These are phyloP conservation scores for Leccinum subspadiceum DNA, from an alignment of 1,284 basidiomycete genomes.

Conservation along the genomic window DNA sequence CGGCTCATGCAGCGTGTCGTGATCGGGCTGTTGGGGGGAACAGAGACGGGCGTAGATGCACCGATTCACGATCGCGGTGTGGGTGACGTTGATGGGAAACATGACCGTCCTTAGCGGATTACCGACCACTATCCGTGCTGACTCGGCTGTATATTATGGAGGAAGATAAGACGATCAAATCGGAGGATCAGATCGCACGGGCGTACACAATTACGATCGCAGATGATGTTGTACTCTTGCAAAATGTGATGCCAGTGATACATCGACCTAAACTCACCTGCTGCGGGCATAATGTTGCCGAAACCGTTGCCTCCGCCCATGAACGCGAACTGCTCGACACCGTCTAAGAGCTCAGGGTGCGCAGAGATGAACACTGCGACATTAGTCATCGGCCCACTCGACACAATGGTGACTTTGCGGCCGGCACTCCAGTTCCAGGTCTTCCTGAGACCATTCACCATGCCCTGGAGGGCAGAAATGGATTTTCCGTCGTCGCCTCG, in stretches of 20 bases:
- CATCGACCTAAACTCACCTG: conserved; percentile 41
- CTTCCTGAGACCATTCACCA: conserved; percentile 54
- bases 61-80: conserved; percentile 70
- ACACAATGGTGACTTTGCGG: conserved; percentile 61
- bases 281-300: conserved; percentile 75
- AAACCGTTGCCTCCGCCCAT: conserved; percentile 89
- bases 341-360: conserved; percentile 68
- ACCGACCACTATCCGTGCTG: conserved; percentile 76
- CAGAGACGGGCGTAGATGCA: conserved; percentile 54
- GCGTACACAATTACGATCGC: conserved; percentile 58
- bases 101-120: conserved; percentile 55
- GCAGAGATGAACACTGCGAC: conserved; percentile 72
- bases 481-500: conserved; percentile 37
- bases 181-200: neutral
- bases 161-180: neutral
- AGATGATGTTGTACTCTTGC: conserved; percentile 78
- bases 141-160: conserved; percentile 54
- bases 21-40: conserved; percentile 34
- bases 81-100: conserved; percentile 84
- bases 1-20: conserved; percentile 22
- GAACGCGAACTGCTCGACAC: conserved; percentile 75
- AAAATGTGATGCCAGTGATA: neutral
- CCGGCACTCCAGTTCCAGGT: conserved; percentile 56
- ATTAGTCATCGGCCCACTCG: conserved; percentile 84
- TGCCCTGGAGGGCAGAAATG: conserved; percentile 62